Percentiles rank a stretch among this genome's conserved stretches.
Conservation (phyloP, 2,329 filamentous ascomycete species). For the Exophiala sideris region DNA sequence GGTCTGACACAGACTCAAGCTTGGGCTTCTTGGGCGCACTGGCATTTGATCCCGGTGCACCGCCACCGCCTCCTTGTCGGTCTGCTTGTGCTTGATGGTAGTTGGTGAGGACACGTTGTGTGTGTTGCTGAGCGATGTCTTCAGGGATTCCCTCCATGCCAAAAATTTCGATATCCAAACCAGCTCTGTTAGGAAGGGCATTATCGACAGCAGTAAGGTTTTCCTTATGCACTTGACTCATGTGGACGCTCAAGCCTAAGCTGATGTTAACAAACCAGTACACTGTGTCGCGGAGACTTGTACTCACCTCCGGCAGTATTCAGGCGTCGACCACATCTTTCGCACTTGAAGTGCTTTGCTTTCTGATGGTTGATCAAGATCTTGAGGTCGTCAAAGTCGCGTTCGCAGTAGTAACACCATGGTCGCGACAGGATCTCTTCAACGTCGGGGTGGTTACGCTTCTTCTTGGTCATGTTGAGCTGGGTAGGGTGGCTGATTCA, state of each 20-base stretch:
- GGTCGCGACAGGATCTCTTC: conserved; percentile 83
- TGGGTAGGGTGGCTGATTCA: background rate
- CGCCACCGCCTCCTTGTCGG: conserved; percentile 75
- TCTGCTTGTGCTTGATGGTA: conserved; percentile 85
- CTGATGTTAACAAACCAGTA: no score
- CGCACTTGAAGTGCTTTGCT: conserved; percentile 99
- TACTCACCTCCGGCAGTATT: conserved; percentile 88
- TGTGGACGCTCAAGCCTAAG: conserved; percentile 85
- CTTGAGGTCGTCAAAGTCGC: conserved; percentile 96
- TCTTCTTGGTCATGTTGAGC: conserved; percentile 77
- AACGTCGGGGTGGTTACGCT: conserved; percentile 77
- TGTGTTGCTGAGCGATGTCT: conserved; percentile 77
- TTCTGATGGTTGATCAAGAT: conserved; percentile 97
- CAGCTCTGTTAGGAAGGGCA: conserved; percentile 79
- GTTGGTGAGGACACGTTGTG: conserved; percentile 78
- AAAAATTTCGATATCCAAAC: conserved; percentile 91
- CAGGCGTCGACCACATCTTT: conserved; percentile 78
- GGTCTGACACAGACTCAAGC: conserved; percentile 70
- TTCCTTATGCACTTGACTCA: conserved; percentile 99
- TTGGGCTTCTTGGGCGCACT: conserved; percentile 60
- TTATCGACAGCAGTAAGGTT: conserved; percentile 84
- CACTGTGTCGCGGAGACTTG: background rate
- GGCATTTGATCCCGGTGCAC: conserved; percentile 59
- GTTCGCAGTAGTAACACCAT: conserved; percentile 99
- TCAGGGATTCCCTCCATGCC: conserved; percentile 96